phyloP scores from a whole-genome alignment of 2,329 filamentous ascomycete species.

The Pseudogymnoascus verrucosus region DNA sequence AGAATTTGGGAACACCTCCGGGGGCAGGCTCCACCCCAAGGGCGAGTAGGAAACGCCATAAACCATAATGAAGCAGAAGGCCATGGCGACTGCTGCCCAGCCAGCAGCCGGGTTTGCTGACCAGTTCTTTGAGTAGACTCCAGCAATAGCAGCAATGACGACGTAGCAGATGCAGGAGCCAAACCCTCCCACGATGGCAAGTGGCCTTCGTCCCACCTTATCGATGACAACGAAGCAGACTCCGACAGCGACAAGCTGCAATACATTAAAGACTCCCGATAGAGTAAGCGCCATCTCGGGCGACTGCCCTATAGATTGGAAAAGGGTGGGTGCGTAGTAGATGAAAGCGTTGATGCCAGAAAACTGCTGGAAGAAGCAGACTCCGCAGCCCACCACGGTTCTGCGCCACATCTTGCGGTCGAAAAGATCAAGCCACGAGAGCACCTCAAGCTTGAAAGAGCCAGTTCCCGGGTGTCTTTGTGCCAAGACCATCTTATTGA shows the following conservation, averaged over 20 bases:
- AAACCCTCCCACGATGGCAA: slow-evolving; percentile 36
- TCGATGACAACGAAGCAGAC: slow-evolving; percentile 41
- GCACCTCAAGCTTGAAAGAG: slow-evolving; percentile 38
- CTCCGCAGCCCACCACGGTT: slow-evolving; percentile 36
- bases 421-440: slow-evolving; percentile 42
- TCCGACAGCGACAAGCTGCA: slow-evolving; percentile 36
- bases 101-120: slow-evolving; percentile 40
- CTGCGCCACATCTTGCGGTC: slow-evolving; percentile 40
- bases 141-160: slow-evolving; percentile 45
- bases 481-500: slow-evolving; percentile 37
- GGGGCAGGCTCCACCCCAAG: slow-evolving; percentile 30
- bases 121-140: slow-evolving; percentile 43
- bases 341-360: slow-evolving; percentile 48
- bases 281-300: slow-evolving; percentile 40
- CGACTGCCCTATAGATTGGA: slow-evolving; percentile 38
- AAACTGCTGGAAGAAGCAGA: slow-evolving; percentile 37
- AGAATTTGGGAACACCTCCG: slow-evolving; percentile 52
- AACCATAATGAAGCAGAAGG: slow-evolving; percentile 51
- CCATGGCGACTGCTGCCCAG: slow-evolving; percentile 44
- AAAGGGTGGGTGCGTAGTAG: slow-evolving; percentile 45
- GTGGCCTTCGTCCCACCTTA: slow-evolving; percentile 34
- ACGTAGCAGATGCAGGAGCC: slow-evolving; percentile 38
- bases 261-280: slow-evolving; percentile 43
- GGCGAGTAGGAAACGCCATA: slow-evolving; percentile 35
- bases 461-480: slow-evolving; percentile 32